phyloP scores from a whole-genome alignment of 805 yeast species.

The Debaryomyces tyrocola region DNA sequence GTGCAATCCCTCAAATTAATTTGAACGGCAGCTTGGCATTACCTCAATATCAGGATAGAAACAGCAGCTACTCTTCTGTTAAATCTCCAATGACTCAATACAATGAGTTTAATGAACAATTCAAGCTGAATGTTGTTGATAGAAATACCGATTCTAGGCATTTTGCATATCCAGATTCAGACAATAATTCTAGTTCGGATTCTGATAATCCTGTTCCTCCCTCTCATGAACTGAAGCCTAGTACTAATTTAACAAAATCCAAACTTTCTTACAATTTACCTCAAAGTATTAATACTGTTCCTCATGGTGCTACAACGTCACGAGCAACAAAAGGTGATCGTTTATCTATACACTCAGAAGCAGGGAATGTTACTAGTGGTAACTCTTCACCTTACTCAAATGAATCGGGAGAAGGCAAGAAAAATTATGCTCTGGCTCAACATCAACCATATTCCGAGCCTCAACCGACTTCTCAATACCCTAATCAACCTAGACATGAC shows the following conservation, averaged over 20 bases:
- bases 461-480: not conserved
- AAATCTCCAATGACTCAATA: constrained; percentile 45
- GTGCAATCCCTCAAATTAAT: constrained; percentile 6
- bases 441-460: not conserved
- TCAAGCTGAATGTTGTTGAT: constrained; percentile 24
- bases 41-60: constrained; percentile 27
- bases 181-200: not conserved
- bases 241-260: constrained; percentile 9
- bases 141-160: not conserved
- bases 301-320: constrained; percentile 18
- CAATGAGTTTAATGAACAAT: constrained; percentile 40
- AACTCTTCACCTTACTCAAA: constrained; percentile 17
- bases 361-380: constrained; percentile 19
- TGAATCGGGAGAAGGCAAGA: constrained; percentile 4
- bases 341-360: constrained; percentile 25
- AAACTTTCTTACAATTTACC: constrained; percentile 12
- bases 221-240: not conserved
- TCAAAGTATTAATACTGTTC: constrained; percentile 14
- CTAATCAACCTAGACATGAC: constrained; percentile 26
- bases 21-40: constrained; percentile 17
- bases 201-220: not conserved
- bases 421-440: not conserved
- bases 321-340: constrained; percentile 11
- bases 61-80: constrained; percentile 37
- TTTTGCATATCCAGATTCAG: not conserved